Evolutionary conservation across 2,329 filamentous ascomycete genomes (phyloP), one percentile per base, ranked within the genome.

Genomic region (Shiraia bambusicola): DNA sequence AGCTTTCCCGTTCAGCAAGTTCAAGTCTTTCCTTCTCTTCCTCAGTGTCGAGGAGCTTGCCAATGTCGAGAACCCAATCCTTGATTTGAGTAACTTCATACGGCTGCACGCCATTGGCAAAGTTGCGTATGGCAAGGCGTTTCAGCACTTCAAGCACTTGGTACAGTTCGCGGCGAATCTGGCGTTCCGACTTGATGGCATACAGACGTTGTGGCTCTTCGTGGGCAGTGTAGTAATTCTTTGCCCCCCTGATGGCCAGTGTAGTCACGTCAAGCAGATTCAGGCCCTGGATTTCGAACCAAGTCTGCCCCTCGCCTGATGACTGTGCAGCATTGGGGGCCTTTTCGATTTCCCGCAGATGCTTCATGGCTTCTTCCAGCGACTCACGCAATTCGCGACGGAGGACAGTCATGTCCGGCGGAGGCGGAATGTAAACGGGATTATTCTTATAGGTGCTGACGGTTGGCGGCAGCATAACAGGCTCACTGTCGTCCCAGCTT

Each of bases 201-300:
- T 93, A 88, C 13, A 97, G 76, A 27, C 88, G 84, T 55, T 93
- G 86, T 1, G 91, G 89, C 38, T 91, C 79, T 60, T 94, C 87
- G 65, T 97, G 93, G 3, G 89, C 81, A 0, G 91, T 96, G 70
- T 98, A 97, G 72, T 97, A 98, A 59, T 94, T 85, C 71, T 94
- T 95, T 37, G 93, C 93, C 1, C 92, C 90, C 37, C 90, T 83
- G 54, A 98, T 97, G n/a, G 92, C 92, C 38, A 97, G 77, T 1
- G 93, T 98, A 63, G 93, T 86, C 38, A 95, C 84, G 65, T 97
- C 92, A 41, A 97, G 80, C 27, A 98, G 82, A 60, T 94, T 88
- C 75, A 97, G 83, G 13, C 92, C 93, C 66, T 95, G 88, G 15
- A 95, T 79, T 68, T 96, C 89, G 65, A 87, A 82, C 83, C 87